Base-by-base conservation (phyloP, 2,329 filamentous ascomycete genomes). In the Trichoderma atrobrunneum region DNA sequence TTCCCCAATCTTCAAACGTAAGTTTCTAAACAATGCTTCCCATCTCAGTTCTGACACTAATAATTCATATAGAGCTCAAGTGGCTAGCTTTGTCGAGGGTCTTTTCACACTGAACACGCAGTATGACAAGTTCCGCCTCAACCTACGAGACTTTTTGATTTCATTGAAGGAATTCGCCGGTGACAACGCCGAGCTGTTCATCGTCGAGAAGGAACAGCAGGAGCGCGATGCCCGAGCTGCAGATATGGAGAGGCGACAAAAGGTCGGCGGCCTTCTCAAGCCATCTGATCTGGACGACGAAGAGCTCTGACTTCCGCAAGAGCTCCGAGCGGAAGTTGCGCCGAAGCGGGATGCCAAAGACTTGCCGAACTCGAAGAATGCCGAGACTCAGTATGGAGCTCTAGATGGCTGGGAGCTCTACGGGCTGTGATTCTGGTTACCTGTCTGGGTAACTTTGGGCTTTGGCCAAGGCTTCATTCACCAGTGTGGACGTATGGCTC, bases 141-240 rank as follows among this genome's bases (percentile, higher is more conserved):
- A 97, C 78, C 86, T 99, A 67, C 94, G 96, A 76, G 96, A 99
- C 83, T 99, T 99, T 89, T 85, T 99, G 76, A 97, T 99, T 78
- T 97, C 95, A 26, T 87, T 99, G 76, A 97, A 98, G 84, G 97
- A 99, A 83, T 99, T 98, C 74, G 91, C 94, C 1, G 96, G 93
- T 67, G 96, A 99, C 83, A 98, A 98, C 78, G 90, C 95, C 1
- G 96, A 99, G 79, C 87, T 99, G 11, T 99, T 92, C 82, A 90
- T 93, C 5, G 95, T 97, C 72, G 96, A 99, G 82, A 94, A 97
- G 82, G 96, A 99, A 82, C 92, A 97, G 81, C 94, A 94, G 75
- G 92, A 95, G 73, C 90, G 90, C 75, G 93, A 95, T 77, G 93
- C 93, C 61, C 94, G 95, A 81, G 91, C 92, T 63, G 93, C 94